Base-by-base conservation (phyloP, 2,329 filamentous ascomycete species). In the Penicillium sp. region DNA sequence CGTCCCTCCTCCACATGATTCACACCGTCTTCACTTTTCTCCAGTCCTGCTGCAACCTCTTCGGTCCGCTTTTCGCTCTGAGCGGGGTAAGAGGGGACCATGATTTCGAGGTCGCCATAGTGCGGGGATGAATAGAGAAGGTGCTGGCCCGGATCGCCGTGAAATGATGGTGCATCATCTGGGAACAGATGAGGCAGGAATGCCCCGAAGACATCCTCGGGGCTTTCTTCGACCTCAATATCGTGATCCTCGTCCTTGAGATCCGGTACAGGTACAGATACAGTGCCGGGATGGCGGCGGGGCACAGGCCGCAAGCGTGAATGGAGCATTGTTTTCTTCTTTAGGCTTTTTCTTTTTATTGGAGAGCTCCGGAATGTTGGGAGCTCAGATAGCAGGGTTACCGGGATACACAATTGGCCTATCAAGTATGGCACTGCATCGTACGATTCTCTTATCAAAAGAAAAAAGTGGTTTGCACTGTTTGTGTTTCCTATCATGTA, bases 111-210 rank as follows among this genome's bases (percentile, higher is more conserved):
- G n/a, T 68, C 61, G 27, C 72, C 73, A 58, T 69, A 73, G 31
- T 60, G 56, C 9, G 68, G 67, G 8, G 72, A 74, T 18, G 63
- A 66, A 65, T 83, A 83, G 39, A 78, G 62, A 13, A 83, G 74
- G 4, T 67, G 62, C 12, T 77, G 73, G 38, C 75, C 73, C 0
- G 76, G 71, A 43, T 78, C 74, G 53, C 81, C 80, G 59, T 83
- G 79, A 50, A 74, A 74, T 56, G 76, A 76, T 29, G 74, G 73
- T 12, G 75, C 61, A 61, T 82, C 79, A 52, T 83, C 79, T 6
- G 78, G 75, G 66, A 81, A 81, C 49, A 82, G 71, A 51, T 75
- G 68, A 27, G 77, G 73, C 6, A 81, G 71, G n/a, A 78, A 75
- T 12, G 72, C 70, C 7, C 72, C 66, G 61, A 83, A 81, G 57